Percentiles rank a stretch among this genome's conserved stretches.
Evolutionary conservation across 73 alveolate species (phyloP).

Genomic region (Paramecium tetraurelia): DNA sequence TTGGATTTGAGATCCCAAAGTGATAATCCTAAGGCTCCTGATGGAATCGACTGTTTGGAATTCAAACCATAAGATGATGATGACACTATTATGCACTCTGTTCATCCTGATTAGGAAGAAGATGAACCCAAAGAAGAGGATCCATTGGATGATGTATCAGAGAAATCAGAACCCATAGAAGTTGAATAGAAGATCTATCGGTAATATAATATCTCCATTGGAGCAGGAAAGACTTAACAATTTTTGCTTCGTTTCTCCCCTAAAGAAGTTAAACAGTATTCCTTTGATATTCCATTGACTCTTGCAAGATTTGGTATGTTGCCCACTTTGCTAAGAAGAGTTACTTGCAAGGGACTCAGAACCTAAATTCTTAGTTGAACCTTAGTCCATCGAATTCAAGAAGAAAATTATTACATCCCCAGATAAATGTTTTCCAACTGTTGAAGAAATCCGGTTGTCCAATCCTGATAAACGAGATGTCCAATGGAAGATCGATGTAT

Average conservation of each 20-base stretch:
- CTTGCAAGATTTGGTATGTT: constrained; percentile 47
- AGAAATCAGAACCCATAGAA: constrained; percentile 46
- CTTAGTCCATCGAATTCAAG: constrained; percentile 76
- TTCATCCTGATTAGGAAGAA: constrained; percentile 57
- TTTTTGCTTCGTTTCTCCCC: constrained; percentile 49
- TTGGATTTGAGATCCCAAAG: constrained; percentile 47
- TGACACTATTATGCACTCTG: constrained; percentile 60
- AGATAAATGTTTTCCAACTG: constrained; percentile 83
- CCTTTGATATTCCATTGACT: constrained; percentile 36
- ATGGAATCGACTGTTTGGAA: constrained; percentile 56
- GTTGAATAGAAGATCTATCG: constrained; percentile 19
- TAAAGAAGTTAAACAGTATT: constrained; percentile 51
- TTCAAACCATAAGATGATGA: constrained; percentile 56
- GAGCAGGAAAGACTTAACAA: background rate
- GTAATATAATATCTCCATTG: constrained; percentile 39
- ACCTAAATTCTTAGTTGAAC: constrained; percentile 88
- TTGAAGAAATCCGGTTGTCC: constrained; percentile 75
- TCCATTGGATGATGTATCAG: constrained; percentile 51
- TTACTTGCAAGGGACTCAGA: constrained; percentile 89
- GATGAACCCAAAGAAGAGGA: constrained; percentile 59
- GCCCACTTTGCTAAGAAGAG: constrained; percentile 44
- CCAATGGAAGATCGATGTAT: constrained; percentile 79
- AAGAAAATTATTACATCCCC: constrained; percentile 86
- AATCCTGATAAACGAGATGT: constrained; percentile 85
- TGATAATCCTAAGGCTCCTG: constrained; percentile 70